These are phyloP conservation scores for Tuber indicum DNA, from an alignment of 495 filamentous ascomycete species.

Conservation along the genomic window DNA sequence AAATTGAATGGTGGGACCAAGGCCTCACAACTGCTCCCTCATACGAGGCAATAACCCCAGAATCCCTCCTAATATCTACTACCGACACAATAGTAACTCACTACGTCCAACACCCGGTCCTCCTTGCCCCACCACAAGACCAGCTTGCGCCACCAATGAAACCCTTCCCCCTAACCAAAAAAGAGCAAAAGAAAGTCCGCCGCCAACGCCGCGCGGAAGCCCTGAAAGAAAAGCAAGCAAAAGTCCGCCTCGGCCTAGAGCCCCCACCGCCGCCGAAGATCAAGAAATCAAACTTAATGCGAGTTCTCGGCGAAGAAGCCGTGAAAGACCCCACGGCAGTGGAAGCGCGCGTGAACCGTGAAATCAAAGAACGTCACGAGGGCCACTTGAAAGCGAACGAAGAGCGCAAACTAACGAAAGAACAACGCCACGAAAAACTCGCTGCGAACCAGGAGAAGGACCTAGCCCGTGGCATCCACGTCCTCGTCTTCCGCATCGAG, in stretches of 20 bases:
- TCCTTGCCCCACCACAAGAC: conserved; percentile 83
- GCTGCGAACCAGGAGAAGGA: conserved; percentile 78
- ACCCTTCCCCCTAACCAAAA: conserved; percentile 84
- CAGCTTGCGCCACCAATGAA: conserved; percentile 70
- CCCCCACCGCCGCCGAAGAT: conserved; percentile 88
- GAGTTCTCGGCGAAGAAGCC: conserved; percentile 91
- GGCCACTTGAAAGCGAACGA: conserved; percentile 74
- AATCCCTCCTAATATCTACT: conserved; percentile 65
- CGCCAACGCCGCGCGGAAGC: conserved; percentile 85
- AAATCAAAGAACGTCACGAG: conserved; percentile 76
- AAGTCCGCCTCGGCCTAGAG: conserved; percentile 82
- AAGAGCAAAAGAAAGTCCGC: conserved; percentile 85
- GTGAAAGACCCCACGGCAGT: conserved; percentile 97
- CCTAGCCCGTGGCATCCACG: conserved; percentile 70
- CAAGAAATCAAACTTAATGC: conserved; percentile 93
- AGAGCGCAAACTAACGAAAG: conserved; percentile 83
- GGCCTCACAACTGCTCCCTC: conserved; percentile 64
- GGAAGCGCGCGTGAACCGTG: conserved; percentile 82
- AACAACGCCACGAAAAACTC: conserved; percentile 80
- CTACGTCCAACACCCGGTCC: conserved; percentile 91
- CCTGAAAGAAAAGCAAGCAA: conserved; percentile 91
- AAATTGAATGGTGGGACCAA: conserved; percentile 98
- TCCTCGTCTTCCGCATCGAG: conserved; percentile 81
- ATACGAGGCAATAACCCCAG: conserved; percentile 61
- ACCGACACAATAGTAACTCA: conserved; percentile 77